Base-by-base conservation (phyloP, 305 asterid species). In the Ajuga reptans region DNA sequence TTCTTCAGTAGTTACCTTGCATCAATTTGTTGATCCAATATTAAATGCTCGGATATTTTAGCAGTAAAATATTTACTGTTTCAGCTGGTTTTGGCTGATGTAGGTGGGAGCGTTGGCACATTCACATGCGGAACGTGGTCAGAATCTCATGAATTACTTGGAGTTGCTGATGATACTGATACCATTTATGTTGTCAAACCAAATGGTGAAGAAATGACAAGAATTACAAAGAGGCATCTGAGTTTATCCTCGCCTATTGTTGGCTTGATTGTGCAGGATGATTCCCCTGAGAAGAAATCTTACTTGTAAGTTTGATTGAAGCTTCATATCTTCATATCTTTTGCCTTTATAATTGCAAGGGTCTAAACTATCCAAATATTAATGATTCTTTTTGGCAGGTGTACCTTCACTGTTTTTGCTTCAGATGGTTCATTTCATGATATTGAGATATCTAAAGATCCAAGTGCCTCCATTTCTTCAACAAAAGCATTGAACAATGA, bases 71-170 rank as follows among this genome's bases (percentile, higher is more conserved):
- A 55, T 54, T 66, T 62, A 69, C 71, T 57, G 66, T 57, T 62
- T 58, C 64, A 37, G 61, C 66, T 73, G 68, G 59, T 73, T 72
- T 71, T 77, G 61, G 73, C 66, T 79, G 68, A 59, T 65, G 70
- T 81, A 93, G 99, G 99, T 79, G 84, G 82, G 61, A 75, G 18
- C 80, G 65, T 64, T 64, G 73, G 77, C 75, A 57, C 79, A 58
- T 84, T 91, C 78, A 79, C 80, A 16, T 84, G 80, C 77, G 99
- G 99, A 55, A 79, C 87, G 75, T 93, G 99, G 99, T 91, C 97
- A 51, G 99, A 91, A 77, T 80, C 83, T 80, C 96, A 93, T 79
- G 96, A 84, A 65, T 78, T 91, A 75, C 91, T 93, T 74, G 99
- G 93, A 63, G 91, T 91, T 78, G 88, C 84, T 82, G 99, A 91